phyloP scores from a whole-genome alignment of 2,329 filamentous ascomycete genomes.

The Claviceps lovelessii region DNA sequence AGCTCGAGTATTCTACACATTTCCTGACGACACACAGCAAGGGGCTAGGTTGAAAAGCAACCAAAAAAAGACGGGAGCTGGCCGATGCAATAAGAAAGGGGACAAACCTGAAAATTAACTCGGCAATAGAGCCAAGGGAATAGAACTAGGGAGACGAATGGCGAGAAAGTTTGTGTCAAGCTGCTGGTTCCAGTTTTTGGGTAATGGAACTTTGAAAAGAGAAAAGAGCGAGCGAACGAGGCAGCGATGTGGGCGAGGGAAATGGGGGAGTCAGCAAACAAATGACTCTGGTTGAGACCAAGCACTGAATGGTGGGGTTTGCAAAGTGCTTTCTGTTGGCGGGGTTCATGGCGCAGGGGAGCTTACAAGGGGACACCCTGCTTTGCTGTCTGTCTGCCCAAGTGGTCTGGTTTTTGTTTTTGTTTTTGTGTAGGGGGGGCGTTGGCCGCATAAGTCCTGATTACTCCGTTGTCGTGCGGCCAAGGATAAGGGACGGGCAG shows the following conservation, averaged over 20 bases:
- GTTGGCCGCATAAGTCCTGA: neutral
- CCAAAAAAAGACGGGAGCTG: neutral
- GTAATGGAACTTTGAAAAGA: neutral
- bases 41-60: neutral
- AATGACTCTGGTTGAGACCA: constrained; percentile 1
- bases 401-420: neutral
- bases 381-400: neutral
- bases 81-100: neutral
- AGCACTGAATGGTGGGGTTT: neutral
- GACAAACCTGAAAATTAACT: neutral
- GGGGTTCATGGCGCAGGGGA: neutral
- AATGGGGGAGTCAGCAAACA: neutral
- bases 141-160: neutral
- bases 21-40: neutral
- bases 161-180: neutral
- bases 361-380: neutral
- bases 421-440: neutral
- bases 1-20: neutral
- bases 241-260: neutral
- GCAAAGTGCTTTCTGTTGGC: neutral
- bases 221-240: neutral
- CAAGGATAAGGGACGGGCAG: neutral
- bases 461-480: neutral
- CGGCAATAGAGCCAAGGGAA: neutral
- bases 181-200: neutral